Conservation (phyloP, 2,329 filamentous ascomycete species). For the Xylaria sp. region DNA sequence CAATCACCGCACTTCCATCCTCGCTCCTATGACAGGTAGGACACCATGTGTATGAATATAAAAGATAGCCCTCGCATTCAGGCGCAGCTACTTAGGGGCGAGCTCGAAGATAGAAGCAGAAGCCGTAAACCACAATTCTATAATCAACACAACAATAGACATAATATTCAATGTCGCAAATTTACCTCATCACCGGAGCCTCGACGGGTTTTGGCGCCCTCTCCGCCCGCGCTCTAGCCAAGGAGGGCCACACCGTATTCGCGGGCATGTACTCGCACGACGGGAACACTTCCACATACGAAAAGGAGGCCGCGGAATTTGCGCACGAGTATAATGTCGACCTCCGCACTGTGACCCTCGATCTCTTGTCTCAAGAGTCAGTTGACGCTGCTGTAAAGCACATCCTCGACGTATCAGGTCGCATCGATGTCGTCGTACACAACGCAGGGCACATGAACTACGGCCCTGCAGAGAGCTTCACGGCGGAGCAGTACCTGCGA, state of each 20-base stretch:
- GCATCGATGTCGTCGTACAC: conserved; percentile 30
- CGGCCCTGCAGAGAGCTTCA: conserved; percentile 30
- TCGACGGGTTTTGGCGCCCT: conserved; percentile 32
- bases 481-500: conserved; percentile 24
- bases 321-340: conserved; percentile 13
- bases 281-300: conserved; percentile 28
- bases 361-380: conserved; percentile 30
- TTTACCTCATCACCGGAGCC: conserved; percentile 32
- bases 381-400: conserved; percentile 29
- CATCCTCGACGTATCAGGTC: conserved; percentile 19
- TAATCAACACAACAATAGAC: background rate
- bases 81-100: background rate
- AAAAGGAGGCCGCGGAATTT: conserved; percentile 24
- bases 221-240: conserved; percentile 31
- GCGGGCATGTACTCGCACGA: conserved; percentile 35
- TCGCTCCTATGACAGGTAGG: background rate
- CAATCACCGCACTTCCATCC: background rate
- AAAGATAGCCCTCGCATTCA: background rate
- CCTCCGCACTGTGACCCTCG: conserved; percentile 26
- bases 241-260: conserved; percentile 30
- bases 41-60: conserved; percentile 3
- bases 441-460: conserved; percentile 35
- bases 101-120: background rate
- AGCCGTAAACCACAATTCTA: background rate
- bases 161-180: conserved; percentile 23